Conservation (phyloP, 345 rosid species). For the Eucalyptus urophylla region DNA sequence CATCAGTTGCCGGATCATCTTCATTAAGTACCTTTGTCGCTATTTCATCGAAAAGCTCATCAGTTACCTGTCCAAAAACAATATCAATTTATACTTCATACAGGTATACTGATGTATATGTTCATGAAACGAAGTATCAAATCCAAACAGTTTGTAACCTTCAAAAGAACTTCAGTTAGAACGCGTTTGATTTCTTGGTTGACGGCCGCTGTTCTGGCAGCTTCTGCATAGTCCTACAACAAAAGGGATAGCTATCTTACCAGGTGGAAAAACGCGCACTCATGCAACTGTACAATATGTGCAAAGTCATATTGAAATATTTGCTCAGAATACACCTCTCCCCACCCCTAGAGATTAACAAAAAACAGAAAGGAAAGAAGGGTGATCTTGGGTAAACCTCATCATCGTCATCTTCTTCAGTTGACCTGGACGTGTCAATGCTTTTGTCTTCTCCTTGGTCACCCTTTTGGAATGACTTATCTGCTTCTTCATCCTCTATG, state of each 20-base stretch:
- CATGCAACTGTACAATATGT: neutral
- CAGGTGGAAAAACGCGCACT: neutral
- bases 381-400: slow-evolving; percentile 37
- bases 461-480: slow-evolving; percentile 30
- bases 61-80: slow-evolving; percentile 64
- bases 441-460: slow-evolving; percentile 62
- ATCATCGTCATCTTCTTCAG: slow-evolving; percentile 80
- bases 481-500: slow-evolving; percentile 46
- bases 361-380: neutral
- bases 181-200: slow-evolving; percentile 91
- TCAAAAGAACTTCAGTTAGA: slow-evolving; percentile 88
- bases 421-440: slow-evolving; percentile 56
- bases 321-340: neutral
- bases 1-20: slow-evolving; percentile 48
- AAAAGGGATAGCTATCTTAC: neutral
- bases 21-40: slow-evolving; percentile 81
- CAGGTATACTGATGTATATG: neutral
- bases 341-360: neutral
- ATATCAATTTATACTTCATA: neutral
- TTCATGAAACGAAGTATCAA: neutral
- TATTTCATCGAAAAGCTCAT: slow-evolving; percentile 92
- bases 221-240: slow-evolving; percentile 74
- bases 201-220: slow-evolving; percentile 56
- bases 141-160: slow-evolving; percentile 33
- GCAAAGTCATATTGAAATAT: neutral